These are phyloP conservation scores for Ilex aquifolium DNA, from an alignment of 257 asterid genomes.

Conservation along the genomic window DNA sequence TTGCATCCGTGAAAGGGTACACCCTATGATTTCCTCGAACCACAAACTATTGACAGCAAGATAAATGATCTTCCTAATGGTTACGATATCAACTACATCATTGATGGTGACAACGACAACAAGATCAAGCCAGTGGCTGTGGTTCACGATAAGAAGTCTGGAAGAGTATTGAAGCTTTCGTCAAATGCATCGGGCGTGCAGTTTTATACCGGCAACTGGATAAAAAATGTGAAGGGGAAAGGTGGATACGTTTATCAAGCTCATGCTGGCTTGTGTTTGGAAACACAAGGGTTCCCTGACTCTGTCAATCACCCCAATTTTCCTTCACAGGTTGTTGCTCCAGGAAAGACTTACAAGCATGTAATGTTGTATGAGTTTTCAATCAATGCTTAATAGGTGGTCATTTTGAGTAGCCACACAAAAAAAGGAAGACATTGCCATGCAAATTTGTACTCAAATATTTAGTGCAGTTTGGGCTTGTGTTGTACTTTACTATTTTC, in stretches of 20 bases:
- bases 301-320: slow-evolving; percentile 72
- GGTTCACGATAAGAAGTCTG: slow-evolving; percentile 41
- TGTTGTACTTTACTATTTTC: too few relatives aligned
- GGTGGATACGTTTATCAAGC: slow-evolving; percentile 42
- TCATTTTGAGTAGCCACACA: too few relatives aligned
- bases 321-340: slow-evolving; percentile 54
- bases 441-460: too few relatives aligned
- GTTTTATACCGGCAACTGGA: slow-evolving; percentile 50
- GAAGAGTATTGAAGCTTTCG: slow-evolving; percentile 53
- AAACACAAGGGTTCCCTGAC: slow-evolving; percentile 90
- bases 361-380: slow-evolving; percentile 43
- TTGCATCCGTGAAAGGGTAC: too few relatives aligned
- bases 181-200: slow-evolving; percentile 62
- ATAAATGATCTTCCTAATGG: slow-evolving; percentile 35
- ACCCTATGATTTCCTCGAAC: too few relatives aligned
- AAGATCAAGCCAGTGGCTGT: slow-evolving; percentile 43
- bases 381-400: slow-evolving; percentile 12
- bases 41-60: too few relatives aligned
- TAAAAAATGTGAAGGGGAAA: slow-evolving; percentile 47
- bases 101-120: slow-evolving; percentile 25
- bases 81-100: slow-evolving; percentile 60
- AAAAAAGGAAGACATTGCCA: too few relatives aligned
- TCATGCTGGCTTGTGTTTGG: slow-evolving; percentile 69
- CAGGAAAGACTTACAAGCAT: slow-evolving; percentile 48
- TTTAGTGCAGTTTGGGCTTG: too few relatives aligned